Evolutionary conservation across 2,329 filamentous ascomycete genomes (phyloP).

Genomic region (Cordyceps javanica): DNA sequence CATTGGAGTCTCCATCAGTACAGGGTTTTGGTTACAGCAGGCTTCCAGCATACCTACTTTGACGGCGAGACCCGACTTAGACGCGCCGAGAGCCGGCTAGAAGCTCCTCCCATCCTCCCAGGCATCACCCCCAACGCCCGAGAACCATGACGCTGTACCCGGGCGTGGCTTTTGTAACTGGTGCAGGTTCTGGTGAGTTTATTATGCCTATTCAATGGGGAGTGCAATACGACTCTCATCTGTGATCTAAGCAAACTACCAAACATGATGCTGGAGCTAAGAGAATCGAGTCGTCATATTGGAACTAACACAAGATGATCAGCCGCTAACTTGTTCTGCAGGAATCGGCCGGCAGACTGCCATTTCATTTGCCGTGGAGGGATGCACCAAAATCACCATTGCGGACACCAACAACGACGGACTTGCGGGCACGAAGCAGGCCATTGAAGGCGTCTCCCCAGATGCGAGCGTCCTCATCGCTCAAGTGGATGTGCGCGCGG

Average conservation of each 20-base stretch:
- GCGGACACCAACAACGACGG: slow-evolving; percentile 30
- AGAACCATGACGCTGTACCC: slow-evolving; percentile 21
- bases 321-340: no score
- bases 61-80: not conserved
- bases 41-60: no score
- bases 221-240: not conserved
- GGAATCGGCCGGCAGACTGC: slow-evolving; percentile 38
- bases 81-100: not conserved
- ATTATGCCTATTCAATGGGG: not conserved
- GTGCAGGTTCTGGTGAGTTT: slow-evolving; percentile 25
- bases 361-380: slow-evolving; percentile 37
- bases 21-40: not conserved
- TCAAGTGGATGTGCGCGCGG: slow-evolving; percentile 29
- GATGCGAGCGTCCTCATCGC: slow-evolving; percentile 21
- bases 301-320: no score
- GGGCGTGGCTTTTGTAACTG: slow-evolving; percentile 26
- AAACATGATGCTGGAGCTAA: not conserved
- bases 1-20: no score
- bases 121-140: not conserved
- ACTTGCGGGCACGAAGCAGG: slow-evolving; percentile 26
- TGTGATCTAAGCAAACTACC: no score
- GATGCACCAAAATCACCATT: slow-evolving; percentile 36
- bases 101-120: not conserved
- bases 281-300: no score
- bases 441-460: slow-evolving; percentile 23